Conservation (phyloP, 352 stramenopile genomes). For the Globisporangium recalcitrans region DNA sequence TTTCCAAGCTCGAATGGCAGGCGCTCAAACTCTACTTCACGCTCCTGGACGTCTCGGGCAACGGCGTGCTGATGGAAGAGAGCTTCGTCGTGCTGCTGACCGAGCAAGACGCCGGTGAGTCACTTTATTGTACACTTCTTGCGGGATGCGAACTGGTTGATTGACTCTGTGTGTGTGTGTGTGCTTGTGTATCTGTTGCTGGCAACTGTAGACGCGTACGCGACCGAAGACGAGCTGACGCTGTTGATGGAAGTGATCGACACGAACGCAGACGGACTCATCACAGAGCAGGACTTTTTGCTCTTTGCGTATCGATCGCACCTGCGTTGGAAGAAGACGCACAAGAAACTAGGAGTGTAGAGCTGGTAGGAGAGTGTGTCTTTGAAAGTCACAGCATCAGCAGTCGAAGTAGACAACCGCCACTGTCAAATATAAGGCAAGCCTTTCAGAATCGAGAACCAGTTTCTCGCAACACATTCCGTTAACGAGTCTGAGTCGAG, state of each 20-base stretch:
- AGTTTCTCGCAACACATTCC: neutral
- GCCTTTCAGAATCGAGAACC: neutral
- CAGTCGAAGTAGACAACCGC: neutral
- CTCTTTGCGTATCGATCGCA: slow-evolving; percentile 74
- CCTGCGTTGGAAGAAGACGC: slow-evolving; percentile 54
- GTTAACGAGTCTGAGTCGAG: too few species aligned
- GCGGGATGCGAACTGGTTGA: neutral
- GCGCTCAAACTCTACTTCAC: slow-evolving; percentile 72
- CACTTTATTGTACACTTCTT: neutral
- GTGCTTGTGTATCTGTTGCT: neutral
- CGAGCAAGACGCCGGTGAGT: slow-evolving; percentile 75
- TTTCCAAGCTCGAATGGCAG: slow-evolving; percentile 69
- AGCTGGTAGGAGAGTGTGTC: too few species aligned
- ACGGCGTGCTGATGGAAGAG: slow-evolving; percentile 68
- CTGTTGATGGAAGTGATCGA: slow-evolving; percentile 78
- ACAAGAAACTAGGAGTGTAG: slow-evolving; percentile 10
- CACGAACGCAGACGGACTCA: slow-evolving; percentile 67
- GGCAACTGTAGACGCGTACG: slow-evolving; percentile 57
- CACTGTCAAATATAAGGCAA: neutral
- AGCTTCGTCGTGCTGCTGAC: slow-evolving; percentile 76
- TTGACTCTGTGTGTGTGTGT: slow-evolving; percentile 1
- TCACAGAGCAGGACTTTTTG: slow-evolving; percentile 78
- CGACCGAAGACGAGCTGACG: slow-evolving; percentile 74
- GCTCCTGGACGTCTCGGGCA: slow-evolving; percentile 63
- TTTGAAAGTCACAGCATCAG: neutral